A percentile compares a stretch with the other conserved stretches of the same genome.
Evolutionary conservation across 495 filamentous ascomycete genomes (phyloP).

Genomic region (Haplographium delicatum): DNA sequence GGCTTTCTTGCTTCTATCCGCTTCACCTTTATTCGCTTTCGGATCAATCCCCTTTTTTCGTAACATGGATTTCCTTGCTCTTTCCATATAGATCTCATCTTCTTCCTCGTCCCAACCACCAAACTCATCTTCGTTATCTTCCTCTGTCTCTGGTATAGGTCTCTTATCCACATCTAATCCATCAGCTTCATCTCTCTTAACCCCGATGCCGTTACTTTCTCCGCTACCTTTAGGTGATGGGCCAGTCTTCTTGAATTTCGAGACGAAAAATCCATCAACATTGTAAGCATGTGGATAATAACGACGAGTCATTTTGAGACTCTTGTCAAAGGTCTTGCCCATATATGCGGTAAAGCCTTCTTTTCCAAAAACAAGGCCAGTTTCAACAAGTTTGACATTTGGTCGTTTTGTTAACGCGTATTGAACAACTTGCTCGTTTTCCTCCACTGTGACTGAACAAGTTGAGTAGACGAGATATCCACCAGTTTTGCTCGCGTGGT

Average conservation of each 20-base stretch:
- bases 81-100: constrained; percentile 70
- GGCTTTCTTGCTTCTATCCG: constrained; percentile 10
- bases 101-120: constrained; percentile 87
- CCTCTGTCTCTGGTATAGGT: constrained; percentile 40
- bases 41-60: constrained; percentile 50
- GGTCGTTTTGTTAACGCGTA: constrained; percentile 87
- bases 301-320: constrained; percentile 77
- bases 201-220: constrained; percentile 8
- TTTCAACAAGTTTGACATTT: constrained; percentile 90
- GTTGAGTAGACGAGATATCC: constrained; percentile 95
- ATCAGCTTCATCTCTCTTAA: constrained; percentile 29
- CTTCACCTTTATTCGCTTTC: constrained; percentile 23
- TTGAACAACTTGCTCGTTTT: constrained; percentile 90
- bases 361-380: constrained; percentile 85
- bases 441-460: constrained; percentile 85
- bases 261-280: constrained; percentile 97
- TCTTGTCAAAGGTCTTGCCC: constrained; percentile 83
- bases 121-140: constrained; percentile 51
- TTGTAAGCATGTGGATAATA: constrained; percentile 96
- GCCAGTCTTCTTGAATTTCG: constrained; percentile 91
- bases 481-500: constrained; percentile 78
- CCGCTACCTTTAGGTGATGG: constrained; percentile 50
- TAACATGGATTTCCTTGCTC: constrained; percentile 60
- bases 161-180: constrained; percentile 45
- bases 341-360: constrained; percentile 84